These are phyloP conservation scores for Arctostaphylos glauca DNA, from an alignment of 148 eudicot genomes.

Conservation along the genomic window DNA sequence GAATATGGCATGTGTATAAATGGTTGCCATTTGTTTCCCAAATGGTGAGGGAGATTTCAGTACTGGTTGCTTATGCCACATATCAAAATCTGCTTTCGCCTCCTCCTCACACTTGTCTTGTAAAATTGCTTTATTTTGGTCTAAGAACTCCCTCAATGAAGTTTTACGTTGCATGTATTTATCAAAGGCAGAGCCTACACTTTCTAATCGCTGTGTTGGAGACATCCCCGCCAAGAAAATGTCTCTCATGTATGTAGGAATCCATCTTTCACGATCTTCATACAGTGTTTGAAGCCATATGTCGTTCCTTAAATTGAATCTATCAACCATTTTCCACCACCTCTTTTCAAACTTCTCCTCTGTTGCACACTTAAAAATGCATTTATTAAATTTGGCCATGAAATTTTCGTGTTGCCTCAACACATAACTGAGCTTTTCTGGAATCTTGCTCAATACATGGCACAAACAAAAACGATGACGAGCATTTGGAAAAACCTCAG, in stretches of 20 bases:
- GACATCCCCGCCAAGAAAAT: constrained; percentile 7
- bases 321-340: constrained; percentile 4
- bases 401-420: not conserved
- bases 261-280: not conserved
- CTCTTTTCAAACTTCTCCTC: not conserved
- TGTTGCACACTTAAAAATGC: not conserved
- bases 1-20: not conserved
- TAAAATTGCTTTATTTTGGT: constrained; percentile 2
- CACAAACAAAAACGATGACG: not conserved
- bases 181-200: not conserved
- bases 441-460: constrained; percentile 1
- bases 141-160: not conserved
- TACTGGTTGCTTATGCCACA: not conserved
- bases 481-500: not conserved
- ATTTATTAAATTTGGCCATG: not conserved
- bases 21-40: not conserved
- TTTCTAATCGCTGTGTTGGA: not conserved
- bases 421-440: not conserved
- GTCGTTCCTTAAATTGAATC: not conserved
- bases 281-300: not conserved
- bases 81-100: constrained; percentile 6
- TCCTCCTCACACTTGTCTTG: not conserved
- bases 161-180: not conserved
- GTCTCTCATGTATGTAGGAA: constrained; percentile 1
- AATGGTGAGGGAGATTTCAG: not conserved